Percentiles rank a stretch among this genome's conserved stretches.
phyloP scores from a whole-genome alignment of 441 rosid genomes.

The Arabidopsis lyrata region DNA sequence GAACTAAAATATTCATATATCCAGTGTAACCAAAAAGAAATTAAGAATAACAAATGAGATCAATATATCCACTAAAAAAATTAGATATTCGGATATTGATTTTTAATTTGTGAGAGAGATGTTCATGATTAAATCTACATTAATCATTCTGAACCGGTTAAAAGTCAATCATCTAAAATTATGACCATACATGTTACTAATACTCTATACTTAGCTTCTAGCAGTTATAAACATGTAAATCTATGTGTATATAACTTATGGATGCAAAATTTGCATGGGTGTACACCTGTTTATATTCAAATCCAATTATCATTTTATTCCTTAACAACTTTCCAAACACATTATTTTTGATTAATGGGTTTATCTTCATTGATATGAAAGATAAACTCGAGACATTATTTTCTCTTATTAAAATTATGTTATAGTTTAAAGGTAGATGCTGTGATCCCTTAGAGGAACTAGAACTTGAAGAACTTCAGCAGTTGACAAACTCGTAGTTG shows the following conservation, averaged over 20 bases:
- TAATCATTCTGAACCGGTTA: too few relatives aligned
- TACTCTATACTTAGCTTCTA: too few relatives aligned
- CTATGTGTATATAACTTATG: neutral
- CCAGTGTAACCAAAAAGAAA: too few relatives aligned
- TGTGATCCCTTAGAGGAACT: slow-evolving; percentile 3
- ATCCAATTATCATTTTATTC: slow-evolving; percentile 2
- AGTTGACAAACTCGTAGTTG: slow-evolving; percentile 53
- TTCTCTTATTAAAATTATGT: neutral
- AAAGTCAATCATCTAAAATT: too few relatives aligned
- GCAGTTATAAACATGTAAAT: too few relatives aligned
- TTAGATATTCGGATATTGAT: too few relatives aligned
- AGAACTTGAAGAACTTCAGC: slow-evolving; percentile 32
- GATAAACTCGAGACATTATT: slow-evolving; percentile 12
- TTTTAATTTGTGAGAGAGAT: too few relatives aligned
- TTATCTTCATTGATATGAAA: slow-evolving; percentile 15
- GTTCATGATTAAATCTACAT: too few relatives aligned
- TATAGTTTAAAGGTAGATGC: neutral
- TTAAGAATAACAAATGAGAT: too few relatives aligned
- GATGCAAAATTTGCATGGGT: slow-evolving; percentile 2
- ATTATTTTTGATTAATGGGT: neutral
- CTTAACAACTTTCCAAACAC: neutral
- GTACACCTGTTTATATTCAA: neutral
- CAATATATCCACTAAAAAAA: too few relatives aligned
- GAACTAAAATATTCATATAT: too few relatives aligned
- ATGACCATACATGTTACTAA: too few relatives aligned